A percentile compares a stretch with the other conserved stretches of the same genome.
Conservation (phyloP, 768 basidiomycete genomes). For the Thelephora ganbajun region DNA sequence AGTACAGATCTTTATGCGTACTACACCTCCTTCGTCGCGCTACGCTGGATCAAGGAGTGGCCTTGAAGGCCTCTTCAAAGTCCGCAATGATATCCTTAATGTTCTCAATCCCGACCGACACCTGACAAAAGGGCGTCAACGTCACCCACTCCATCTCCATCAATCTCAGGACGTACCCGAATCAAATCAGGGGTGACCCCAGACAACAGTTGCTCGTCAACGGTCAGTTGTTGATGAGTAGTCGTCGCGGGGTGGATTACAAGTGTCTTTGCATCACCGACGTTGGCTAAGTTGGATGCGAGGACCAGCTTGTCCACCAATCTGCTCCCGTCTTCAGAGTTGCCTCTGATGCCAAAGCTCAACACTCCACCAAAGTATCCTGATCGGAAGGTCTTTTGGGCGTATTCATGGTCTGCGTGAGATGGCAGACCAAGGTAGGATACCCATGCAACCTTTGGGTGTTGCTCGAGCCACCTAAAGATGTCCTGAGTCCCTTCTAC, state of each 20-base stretch:
- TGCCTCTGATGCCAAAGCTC: slow-evolving; percentile 64
- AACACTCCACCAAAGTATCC: slow-evolving; percentile 59
- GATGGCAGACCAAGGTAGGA: slow-evolving; percentile 56
- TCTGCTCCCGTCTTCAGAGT: slow-evolving; percentile 33
- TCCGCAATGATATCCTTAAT: slow-evolving; percentile 30
- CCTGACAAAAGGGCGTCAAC: slow-evolving; percentile 12
- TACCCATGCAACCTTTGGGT: slow-evolving; percentile 63
- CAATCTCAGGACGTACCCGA: slow-evolving; percentile 28
- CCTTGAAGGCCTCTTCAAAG: slow-evolving; percentile 25
- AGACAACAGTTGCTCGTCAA: slow-evolving; percentile 43
- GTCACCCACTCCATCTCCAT: neutral
- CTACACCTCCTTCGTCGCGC: no score
- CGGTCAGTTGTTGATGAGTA: slow-evolving; percentile 57
- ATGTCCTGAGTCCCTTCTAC: neutral
- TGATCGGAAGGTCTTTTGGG: slow-evolving; percentile 33
- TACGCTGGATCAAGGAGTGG: no score
- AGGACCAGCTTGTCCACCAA: slow-evolving; percentile 61
- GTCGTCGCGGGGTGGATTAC: slow-evolving; percentile 70
- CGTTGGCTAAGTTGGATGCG: slow-evolving; percentile 61
- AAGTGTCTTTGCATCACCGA: slow-evolving; percentile 69
- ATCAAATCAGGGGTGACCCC: slow-evolving; percentile 71
- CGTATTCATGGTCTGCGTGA: slow-evolving; percentile 50
- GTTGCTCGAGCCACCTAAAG: slow-evolving; percentile 40
- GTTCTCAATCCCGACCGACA: slow-evolving; percentile 28
- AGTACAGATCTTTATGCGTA: no score